Base-by-base conservation (phyloP, 768 basidiomycete species). In the Tulasnella sp. region DNA sequence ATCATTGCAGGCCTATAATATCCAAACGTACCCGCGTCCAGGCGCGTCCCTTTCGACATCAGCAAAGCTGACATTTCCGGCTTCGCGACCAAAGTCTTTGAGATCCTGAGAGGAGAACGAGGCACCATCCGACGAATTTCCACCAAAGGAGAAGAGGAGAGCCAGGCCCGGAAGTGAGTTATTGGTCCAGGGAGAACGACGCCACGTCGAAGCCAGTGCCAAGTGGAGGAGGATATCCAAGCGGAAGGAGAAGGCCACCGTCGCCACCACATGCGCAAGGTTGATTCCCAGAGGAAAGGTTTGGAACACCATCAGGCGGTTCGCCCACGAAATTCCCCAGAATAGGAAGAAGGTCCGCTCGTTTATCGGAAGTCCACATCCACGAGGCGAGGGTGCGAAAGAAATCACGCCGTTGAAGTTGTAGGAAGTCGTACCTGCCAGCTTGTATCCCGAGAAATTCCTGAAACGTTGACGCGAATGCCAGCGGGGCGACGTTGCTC, bases 61-160 rank as follows among this genome's bases (percentile, higher is more conserved):
- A 57, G 97, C 95, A 82, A 93, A 98, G 26, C 93, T 94, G 78
- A 98, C 95, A 83, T 91, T 93, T 61, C 95, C 96, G 73, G 93
- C 94, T 82, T 95, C 92, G 79, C 97, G 94, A 81, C 96, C 97
- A 80, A 96, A 98, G 83, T 99, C 97, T 85, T 99, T 99, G 84
- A 99, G 87, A 84, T 99, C 97, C 97, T 76, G 75, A 39, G 75
- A 15, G 42, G 3, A 67, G 61, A 67, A 67, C 32, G 61, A 35
- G 61, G 61, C 61, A 37, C 71, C 71, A 72, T 40, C 71, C 71
- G 61, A 51, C 26, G 51, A 76, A 40, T 18, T 5, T 76, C 75
- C 75, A 76, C 48, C 55, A 39, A 39, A 18, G 35, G 74, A 35
- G 37, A 72, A 72, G 71, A 40, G 71, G 71, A 72, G 71, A 72